Evolutionary conservation across 345 rosid species (phyloP), one percentile per base, ranked within the genome.

Genomic region (Tarenaya hassleriana): DNA sequence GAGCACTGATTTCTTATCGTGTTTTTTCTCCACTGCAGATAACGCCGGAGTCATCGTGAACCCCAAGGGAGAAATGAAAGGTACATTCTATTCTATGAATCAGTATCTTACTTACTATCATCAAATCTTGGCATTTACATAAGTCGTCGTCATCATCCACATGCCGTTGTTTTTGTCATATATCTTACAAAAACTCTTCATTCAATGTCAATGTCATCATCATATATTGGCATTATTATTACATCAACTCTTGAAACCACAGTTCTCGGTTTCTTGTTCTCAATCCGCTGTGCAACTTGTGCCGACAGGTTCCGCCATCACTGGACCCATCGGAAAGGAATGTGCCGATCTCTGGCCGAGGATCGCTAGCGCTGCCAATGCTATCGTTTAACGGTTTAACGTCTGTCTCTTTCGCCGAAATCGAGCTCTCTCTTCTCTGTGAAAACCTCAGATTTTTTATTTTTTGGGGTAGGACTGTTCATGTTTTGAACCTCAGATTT

Each of bases 41-140:
- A 90, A 90, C 72, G 95, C 97, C 1, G 97, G 97, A 33, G 95
- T 81, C 24, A 90, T 90, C 54, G 95, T 90, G 60, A 86, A 90
- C 37, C 97, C 95, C 0, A 78, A 90, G 60, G 97, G 95, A 39
- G 94, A 90, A 70, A 90, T 90, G 97, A 90, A 90, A 82, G 97
- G 97, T 85, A 59, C 8, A 24, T 2, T 24, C 2, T 24, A 24
- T 2, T 24, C 5, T 24, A 24, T 24, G 3, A 24, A 24, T 24
- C 29, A 24, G 29, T 5, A 24, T 24, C 29, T 24, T 24, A 24
- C n/a, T n/a, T n/a, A n/a, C n/a, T n/a, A n/a, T n/a, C n/a, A n/a
- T n/a, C n/a, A n/a, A n/a, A n/a, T n/a, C n/a, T n/a, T n/a, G n/a
- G n/a, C n/a, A n/a, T n/a, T n/a, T n/a, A n/a, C n/a, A n/a, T n/a